Evolutionary conservation across 2,329 filamentous ascomycete species (phyloP).

Genomic region (Penicillium digitatum): DNA sequence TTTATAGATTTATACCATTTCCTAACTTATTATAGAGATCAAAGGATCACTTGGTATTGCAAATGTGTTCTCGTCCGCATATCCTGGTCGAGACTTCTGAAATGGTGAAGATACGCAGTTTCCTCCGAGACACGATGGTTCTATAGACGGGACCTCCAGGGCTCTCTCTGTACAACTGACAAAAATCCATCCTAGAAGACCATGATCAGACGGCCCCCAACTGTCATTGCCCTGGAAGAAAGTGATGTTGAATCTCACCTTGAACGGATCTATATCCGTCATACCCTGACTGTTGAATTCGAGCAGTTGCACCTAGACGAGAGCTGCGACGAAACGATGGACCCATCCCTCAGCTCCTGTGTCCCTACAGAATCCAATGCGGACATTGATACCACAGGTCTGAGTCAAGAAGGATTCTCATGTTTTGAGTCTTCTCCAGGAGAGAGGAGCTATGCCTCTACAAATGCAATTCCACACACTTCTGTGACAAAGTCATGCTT

Average conservation of each 20-base stretch:
- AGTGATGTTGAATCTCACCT: conserved; percentile 34
- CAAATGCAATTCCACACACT: background rate
- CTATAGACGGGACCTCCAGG: conserved; percentile 2
- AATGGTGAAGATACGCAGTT: background rate
- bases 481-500: conserved; percentile 1
- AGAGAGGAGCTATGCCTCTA: background rate
- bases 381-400: background rate
- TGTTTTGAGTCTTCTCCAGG: background rate
- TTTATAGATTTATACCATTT: background rate
- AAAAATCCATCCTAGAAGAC: background rate
- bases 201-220: conserved; percentile 37
- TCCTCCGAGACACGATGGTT: background rate
- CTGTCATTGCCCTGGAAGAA: conserved; percentile 31
- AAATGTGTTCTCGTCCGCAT: background rate
- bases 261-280: conserved; percentile 19
- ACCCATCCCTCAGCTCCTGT: background rate
- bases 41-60: background rate
- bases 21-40: background rate
- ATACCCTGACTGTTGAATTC: conserved; percentile 14
- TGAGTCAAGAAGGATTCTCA: background rate
- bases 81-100: background rate
- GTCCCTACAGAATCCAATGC: background rate
- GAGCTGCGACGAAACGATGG: conserved; percentile 1
- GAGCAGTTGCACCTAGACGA: conserved; percentile 16
- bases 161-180: conserved; percentile 2